Conservation (phyloP, 164 flowering plant species). For the Magnolia kwangsiensis region DNA sequence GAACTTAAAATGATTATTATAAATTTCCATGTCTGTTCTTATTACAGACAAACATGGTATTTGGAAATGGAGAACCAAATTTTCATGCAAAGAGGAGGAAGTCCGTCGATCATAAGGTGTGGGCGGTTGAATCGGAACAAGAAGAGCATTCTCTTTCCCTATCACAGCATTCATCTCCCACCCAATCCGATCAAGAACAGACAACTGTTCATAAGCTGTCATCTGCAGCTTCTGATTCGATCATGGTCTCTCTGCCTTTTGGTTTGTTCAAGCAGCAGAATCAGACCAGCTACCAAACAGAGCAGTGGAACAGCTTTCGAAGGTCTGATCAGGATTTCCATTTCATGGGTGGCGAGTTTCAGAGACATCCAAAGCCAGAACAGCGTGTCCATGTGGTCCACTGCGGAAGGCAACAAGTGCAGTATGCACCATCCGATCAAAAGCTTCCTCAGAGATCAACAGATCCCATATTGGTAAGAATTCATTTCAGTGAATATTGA, state of each 20-base stretch:
- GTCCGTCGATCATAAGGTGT: constrained; percentile 27
- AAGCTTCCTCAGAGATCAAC: constrained; percentile 14
- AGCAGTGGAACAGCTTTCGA: constrained; percentile 10
- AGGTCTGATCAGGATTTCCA: constrained; percentile 27
- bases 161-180: constrained; percentile 79
- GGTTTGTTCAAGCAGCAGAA: constrained; percentile 28
- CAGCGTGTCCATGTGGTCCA: constrained; percentile 20
- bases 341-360: constrained; percentile 24
- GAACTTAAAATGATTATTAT: too few species aligned
- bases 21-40: too few species aligned
- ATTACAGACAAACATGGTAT: constrained; percentile 23
- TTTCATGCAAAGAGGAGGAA: constrained; percentile 59
- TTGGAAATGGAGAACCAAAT: constrained; percentile 12
- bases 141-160: constrained; percentile 76
- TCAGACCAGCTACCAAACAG: constrained; percentile 19
- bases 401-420: constrained; percentile 18
- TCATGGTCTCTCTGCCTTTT: constrained; percentile 25
- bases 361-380: constrained; percentile 27
- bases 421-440: constrained; percentile 11
- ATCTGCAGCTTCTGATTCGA: constrained; percentile 11
- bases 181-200: constrained; percentile 82
- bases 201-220: constrained; percentile 23
- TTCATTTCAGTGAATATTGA: not conserved
- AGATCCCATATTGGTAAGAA: constrained; percentile 42
- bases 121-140: constrained; percentile 57